phyloP scores from a whole-genome alignment of 176 grass and related monocot genomes.

The Oryza rufipogon region DNA sequence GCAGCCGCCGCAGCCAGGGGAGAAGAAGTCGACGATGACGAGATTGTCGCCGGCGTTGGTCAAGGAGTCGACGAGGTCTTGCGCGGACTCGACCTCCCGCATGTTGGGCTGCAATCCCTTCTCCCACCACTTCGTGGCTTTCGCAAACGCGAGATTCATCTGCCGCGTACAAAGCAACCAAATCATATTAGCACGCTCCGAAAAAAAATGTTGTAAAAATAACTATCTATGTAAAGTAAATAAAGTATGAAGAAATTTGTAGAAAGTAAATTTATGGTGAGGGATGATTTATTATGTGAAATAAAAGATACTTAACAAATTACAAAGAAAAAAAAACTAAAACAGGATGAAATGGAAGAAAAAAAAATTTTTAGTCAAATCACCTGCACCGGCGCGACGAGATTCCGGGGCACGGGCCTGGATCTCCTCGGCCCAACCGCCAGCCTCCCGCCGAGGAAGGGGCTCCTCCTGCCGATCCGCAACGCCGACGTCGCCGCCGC shows the following conservation, averaged over 20 bases:
- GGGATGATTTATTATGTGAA: too few relatives aligned
- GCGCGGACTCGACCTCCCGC: constrained; percentile 79
- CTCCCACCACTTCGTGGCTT: constrained; percentile 85
- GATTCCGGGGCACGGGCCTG: constrained; percentile 33
- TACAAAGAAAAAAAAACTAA: not conserved
- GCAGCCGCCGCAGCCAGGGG: constrained; percentile 88
- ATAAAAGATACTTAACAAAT: not conserved
- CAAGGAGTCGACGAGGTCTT: constrained; percentile 74
- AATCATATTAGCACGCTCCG: not conserved
- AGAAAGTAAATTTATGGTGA: too few relatives aligned
- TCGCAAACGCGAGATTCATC: constrained; percentile 70
- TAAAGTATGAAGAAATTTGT: too few relatives aligned
- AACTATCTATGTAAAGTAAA: too few relatives aligned
- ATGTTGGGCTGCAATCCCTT: constrained; percentile 82
- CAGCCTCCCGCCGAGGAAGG: constrained; percentile 60
- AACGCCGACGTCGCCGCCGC: constrained; percentile 21
- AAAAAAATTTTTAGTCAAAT: constrained; percentile 14
- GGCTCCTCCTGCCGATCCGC: constrained; percentile 45
- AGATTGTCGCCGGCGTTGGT: constrained; percentile 72
- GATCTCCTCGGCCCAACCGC: constrained; percentile 49
- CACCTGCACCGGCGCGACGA: constrained; percentile 58
- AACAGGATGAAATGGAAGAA: not conserved
- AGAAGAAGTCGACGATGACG: constrained; percentile 89
- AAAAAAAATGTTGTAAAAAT: not conserved
- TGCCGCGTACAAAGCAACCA: constrained; percentile 23